phyloP scores from a whole-genome alignment of 1,284 basidiomycete species.

The Leccinum pallidistipes region DNA sequence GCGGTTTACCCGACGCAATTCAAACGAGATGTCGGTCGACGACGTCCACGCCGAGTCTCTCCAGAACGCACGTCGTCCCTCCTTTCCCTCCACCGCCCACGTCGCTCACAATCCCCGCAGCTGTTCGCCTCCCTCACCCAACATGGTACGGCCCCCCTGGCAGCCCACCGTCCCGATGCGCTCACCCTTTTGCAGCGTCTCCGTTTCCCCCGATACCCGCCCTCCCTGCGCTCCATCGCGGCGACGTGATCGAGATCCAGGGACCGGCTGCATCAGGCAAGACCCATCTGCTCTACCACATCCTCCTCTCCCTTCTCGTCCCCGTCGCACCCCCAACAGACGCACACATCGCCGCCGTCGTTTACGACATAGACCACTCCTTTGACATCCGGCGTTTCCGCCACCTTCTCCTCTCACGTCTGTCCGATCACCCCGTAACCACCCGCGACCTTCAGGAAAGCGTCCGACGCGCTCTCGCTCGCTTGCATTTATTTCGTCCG shows the following conservation, averaged over 20 bases:
- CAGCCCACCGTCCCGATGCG: background rate
- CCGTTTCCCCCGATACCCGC: conserved; percentile 32
- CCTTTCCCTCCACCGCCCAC: background rate
- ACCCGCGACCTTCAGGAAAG: conserved; percentile 29
- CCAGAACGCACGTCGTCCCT: conserved; percentile 39
- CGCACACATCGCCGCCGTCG: conserved; percentile 56
- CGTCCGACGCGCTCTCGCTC: conserved; percentile 45
- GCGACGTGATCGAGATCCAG: conserved; percentile 70
- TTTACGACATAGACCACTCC: conserved; percentile 67
- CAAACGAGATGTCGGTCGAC: conserved; percentile 19
- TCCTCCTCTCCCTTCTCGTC: conserved; percentile 61
- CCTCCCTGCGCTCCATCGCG: conserved; percentile 28
- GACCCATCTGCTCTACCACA: conserved; percentile 66
- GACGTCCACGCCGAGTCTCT: conserved; percentile 48
- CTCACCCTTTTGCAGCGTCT: conserved; percentile 16
- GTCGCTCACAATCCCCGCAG: conserved; percentile 21
- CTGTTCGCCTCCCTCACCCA: conserved; percentile 22
- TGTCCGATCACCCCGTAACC: conserved; percentile 28
- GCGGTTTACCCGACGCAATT: conserved; percentile 8
- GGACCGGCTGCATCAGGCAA: conserved; percentile 74
- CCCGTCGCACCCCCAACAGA: conserved; percentile 39
- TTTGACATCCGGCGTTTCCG: conserved; percentile 60
- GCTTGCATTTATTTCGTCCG: conserved; percentile 67
- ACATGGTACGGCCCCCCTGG: conserved; percentile 13
- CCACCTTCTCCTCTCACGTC: conserved; percentile 46